Evolutionary conservation across 306 rosid genomes (phyloP).

Genomic region (Gillenia trifoliata): DNA sequence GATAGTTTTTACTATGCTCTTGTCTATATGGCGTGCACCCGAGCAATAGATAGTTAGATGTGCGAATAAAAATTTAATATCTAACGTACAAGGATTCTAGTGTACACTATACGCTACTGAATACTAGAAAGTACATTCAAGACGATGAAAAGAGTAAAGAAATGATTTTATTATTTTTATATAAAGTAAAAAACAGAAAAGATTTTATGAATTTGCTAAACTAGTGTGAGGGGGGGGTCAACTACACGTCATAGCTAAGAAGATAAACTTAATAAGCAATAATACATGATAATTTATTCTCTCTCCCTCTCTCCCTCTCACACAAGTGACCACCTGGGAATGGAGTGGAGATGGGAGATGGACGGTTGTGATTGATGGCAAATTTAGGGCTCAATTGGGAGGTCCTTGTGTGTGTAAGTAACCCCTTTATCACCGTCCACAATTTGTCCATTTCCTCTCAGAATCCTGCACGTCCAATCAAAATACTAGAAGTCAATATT

Average conservation of each 20-base stretch:
- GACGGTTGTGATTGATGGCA: neutral
- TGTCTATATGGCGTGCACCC: no score
- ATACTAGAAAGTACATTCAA: no score
- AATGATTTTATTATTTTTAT: neutral
- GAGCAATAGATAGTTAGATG: no score
- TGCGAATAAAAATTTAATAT: no score
- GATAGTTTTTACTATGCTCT: no score
- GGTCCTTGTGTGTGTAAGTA: constrained; percentile 66
- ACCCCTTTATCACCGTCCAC: constrained; percentile 78
- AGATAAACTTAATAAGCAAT: neutral
- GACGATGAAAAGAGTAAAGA: neutral
- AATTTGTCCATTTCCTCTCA: constrained; percentile 81
- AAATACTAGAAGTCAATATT: neutral
- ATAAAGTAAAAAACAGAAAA: no score
- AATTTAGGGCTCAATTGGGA: constrained; percentile 39
- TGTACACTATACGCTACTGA: no score
- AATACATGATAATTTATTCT: neutral
- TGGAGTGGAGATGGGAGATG: neutral
- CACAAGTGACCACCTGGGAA: neutral
- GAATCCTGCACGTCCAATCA: constrained; percentile 57
- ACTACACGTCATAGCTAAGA: neutral
- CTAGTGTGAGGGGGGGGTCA: neutral
- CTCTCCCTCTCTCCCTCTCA: neutral
- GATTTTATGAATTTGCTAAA: neutral
- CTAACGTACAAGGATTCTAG: no score